These are phyloP conservation scores for Ceratocystiopsis sp. DNA, from an alignment of 2,329 filamentous ascomycete species.

Conservation along the genomic window DNA sequence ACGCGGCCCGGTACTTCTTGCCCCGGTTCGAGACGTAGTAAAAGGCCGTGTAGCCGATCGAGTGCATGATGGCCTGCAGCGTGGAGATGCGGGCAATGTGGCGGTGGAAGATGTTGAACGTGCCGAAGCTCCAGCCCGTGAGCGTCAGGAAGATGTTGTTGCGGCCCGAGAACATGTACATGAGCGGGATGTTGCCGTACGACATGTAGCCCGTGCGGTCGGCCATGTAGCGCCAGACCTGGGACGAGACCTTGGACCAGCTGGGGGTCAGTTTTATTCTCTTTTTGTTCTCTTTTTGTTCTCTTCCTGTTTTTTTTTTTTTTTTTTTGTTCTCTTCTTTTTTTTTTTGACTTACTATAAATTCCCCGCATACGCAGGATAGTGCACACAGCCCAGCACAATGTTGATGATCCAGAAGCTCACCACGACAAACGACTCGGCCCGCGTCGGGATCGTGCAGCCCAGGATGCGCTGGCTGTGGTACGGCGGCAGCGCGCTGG, in stretches of 20 bases:
- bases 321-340: too few relatives aligned
- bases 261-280: not conserved
- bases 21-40: not conserved
- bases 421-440: conserved; percentile 7
- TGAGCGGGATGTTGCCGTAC: conserved; percentile 7
- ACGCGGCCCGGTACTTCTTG: not conserved
- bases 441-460: conserved; percentile 10
- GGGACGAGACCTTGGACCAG: conserved; percentile 1
- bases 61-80: conserved; percentile 43
- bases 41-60: conserved; percentile 33
- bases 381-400: conserved; percentile 1
- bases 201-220: conserved; percentile 10
- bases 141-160: conserved; percentile 51
- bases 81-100: conserved; percentile 47
- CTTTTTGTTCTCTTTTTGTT: too few relatives aligned
- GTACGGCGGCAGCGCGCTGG: conserved; percentile 6
- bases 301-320: too few relatives aligned
- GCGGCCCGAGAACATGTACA: conserved; percentile 39
- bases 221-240: conserved; percentile 8
- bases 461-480: conserved; percentile 8
- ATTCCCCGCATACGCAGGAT: not conserved
- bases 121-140: conserved; percentile 51
- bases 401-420: conserved; percentile 8
- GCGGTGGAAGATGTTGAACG: conserved; percentile 51
- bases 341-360: conserved; percentile 1